Base-by-base conservation (phyloP, 1,139 yeast species). In the Suhomyces anneliseae region DNA sequence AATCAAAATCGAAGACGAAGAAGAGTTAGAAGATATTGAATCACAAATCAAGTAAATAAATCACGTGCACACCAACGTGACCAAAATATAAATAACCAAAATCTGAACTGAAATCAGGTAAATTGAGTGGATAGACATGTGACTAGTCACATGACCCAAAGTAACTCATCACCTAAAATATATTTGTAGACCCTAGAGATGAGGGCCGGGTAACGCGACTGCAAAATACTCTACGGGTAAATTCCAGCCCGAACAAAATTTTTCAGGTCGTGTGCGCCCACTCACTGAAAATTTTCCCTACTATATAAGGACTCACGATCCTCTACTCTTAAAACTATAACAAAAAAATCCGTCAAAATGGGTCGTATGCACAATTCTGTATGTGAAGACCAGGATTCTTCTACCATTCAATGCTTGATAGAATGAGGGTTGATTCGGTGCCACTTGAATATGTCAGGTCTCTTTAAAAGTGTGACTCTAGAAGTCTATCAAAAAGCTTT, bases 321-420 rank as follows among this genome's bases (percentile, higher is more conserved):
- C 27, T 34, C 48, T 24, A 26, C 14, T 33, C 10, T 38, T 31
- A 6, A 14, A 15, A 14, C 33, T 38, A 40, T 50, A 46, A 48
- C 57, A 58, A 51, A 61, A 61, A 59, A 66, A 75, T 66, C 76
- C 70, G 70, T 72, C 78, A 80, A 75, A 70, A 83, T 83, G 88
- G 89, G 85, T 83, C 87, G 89, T 81, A 79, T 83, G 83, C 89
- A 83, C 79, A 81, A 87, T 76, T 69, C 82, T 73, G 88, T 83
- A 83, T 80, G 88, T 83, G 74, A 61, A 19, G 27, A 40, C 47
- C 40, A 40, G 27, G 29, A 26, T 49, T 43, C 24, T 19, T 19
- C 43, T 45, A 44, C 47, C 54, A 52, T 53, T 54, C 51, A 49
- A 39, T 44, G 35, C 50, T 47, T 41, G 50, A 47, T 47, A 47